phyloP scores from a whole-genome alignment of 306 rosid genomes.

The Cicer pinnatifidum region DNA sequence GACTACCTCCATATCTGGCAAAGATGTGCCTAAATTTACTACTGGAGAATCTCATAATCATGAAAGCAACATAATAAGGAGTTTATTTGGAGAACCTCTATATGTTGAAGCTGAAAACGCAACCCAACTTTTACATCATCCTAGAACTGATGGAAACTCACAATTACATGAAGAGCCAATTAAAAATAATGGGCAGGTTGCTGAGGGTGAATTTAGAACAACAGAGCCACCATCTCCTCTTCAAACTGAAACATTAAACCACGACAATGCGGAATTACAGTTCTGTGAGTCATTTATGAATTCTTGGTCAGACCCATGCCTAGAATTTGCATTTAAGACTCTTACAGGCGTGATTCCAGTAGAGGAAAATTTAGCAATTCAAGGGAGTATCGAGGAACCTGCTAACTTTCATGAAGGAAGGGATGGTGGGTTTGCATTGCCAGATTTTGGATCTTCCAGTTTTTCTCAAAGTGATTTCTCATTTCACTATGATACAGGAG shows the following conservation, averaged over 20 bases:
- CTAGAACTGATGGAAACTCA: constrained; percentile 34
- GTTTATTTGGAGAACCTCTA: constrained; percentile 46
- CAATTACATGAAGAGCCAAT: constrained; percentile 38
- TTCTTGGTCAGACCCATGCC: constrained; percentile 94
- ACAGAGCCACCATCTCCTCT: constrained; percentile 46
- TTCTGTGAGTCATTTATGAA: constrained; percentile 59
- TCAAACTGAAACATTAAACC: constrained; percentile 46
- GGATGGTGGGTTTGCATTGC: constrained; percentile 50
- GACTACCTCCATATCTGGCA: constrained; percentile 43
- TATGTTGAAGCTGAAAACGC: constrained; percentile 36
- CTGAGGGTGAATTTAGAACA: constrained; percentile 41
- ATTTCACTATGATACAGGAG: constrained; percentile 60
- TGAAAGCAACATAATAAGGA: constrained; percentile 40
- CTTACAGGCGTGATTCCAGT: constrained; percentile 86
- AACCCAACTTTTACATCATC: constrained; percentile 37
- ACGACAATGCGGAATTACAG: constrained; percentile 48
- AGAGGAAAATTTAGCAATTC: constrained; percentile 62
- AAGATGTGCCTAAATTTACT: constrained; percentile 45
- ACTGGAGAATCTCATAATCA: constrained; percentile 29
- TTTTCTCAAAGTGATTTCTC: constrained; percentile 62
- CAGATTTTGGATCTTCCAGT: constrained; percentile 67
- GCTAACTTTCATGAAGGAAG: constrained; percentile 49
- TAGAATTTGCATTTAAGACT: constrained; percentile 90
- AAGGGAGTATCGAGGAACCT: constrained; percentile 61
- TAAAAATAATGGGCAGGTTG: constrained; percentile 40